A percentile compares a stretch with the other conserved stretches of the same genome.
These are phyloP conservation scores for Myxozyma neotropica DNA, from an alignment of 805 yeast species.

Conservation along the genomic window DNA sequence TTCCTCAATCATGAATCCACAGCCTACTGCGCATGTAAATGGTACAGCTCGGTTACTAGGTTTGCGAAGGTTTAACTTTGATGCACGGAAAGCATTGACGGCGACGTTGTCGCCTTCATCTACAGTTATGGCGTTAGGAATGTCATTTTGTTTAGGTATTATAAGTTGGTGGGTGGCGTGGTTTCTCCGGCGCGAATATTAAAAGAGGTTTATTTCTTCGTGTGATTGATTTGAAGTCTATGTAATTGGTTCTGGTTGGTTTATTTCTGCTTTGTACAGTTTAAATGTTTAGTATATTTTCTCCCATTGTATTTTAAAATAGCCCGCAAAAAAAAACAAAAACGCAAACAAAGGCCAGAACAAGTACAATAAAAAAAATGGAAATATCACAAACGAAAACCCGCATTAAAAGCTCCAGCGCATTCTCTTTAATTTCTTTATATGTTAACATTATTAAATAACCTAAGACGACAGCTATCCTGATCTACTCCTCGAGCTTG, in stretches of 20 bases:
- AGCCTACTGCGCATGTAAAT: conserved; percentile 3
- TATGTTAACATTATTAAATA: too few species aligned
- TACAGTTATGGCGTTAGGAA: conserved; percentile 18
- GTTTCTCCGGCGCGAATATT: conserved; percentile 19
- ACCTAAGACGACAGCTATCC: too few species aligned
- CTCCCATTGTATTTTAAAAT: neutral
- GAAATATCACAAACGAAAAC: too few species aligned
- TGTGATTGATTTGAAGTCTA: too few species aligned
- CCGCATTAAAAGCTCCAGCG: too few species aligned
- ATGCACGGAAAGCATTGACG: neutral
- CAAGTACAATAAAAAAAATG: too few species aligned
- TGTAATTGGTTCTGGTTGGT: too few species aligned
- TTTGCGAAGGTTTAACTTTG: conserved; percentile 9
- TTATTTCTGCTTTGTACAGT: too few species aligned
- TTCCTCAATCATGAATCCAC: neutral
- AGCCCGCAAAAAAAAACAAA: neutral
- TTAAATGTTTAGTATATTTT: neutral
- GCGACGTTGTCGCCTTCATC: neutral
- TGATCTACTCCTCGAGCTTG: neutral
- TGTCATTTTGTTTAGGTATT: conserved; percentile 29
- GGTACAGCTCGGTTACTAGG: conserved; percentile 9
- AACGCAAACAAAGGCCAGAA: too few species aligned
- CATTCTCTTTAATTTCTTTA: too few species aligned
- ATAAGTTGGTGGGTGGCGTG: conserved; percentile 30
- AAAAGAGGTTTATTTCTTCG: too few species aligned